Evolutionary conservation across 2,329 filamentous ascomycete species (phyloP).

Genomic region (Fusarium sp.): DNA sequence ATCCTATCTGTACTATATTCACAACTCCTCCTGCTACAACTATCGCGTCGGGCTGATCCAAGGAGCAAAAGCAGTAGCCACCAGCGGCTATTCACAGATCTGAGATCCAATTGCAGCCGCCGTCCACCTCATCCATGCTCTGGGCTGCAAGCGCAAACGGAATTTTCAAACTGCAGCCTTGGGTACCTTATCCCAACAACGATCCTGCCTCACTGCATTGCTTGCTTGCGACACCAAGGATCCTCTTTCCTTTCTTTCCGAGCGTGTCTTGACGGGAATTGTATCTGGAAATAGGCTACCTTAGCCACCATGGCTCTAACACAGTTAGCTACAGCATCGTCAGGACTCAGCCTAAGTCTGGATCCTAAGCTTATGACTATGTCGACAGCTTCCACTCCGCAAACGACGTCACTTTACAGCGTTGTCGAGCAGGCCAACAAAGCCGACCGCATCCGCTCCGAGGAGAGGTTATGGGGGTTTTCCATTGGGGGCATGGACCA

Average conservation of each 20-base stretch:
- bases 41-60: conserved; percentile 7
- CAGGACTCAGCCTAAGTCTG: conserved; percentile 14
- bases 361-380: conserved; percentile 5
- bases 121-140: conserved; percentile 16
- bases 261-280: not conserved
- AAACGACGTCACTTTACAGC: conserved; percentile 30
- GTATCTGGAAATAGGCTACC: not conserved
- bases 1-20: not conserved
- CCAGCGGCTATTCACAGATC: conserved; percentile 29
- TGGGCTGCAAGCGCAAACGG: conserved; percentile 20
- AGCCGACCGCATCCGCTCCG: conserved; percentile 3
- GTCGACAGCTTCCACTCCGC: conserved; percentile 2
- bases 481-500: conserved; percentile 34
- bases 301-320: conserved; percentile 27
- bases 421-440: conserved; percentile 40
- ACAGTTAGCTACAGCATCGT: conserved; percentile 26
- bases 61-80: conserved; percentile 28
- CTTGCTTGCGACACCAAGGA: conserved; percentile 3
- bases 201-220: conserved; percentile 3
- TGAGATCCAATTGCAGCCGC: conserved; percentile 22
- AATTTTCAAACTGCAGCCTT: conserved; percentile 12
- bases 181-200: not conserved
- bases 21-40: not conserved
- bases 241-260: not conserved
- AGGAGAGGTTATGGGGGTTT: conserved; percentile 29